phyloP scores from a whole-genome alignment of 495 filamentous ascomycete species.

The Annulohypoxylon stygium region DNA sequence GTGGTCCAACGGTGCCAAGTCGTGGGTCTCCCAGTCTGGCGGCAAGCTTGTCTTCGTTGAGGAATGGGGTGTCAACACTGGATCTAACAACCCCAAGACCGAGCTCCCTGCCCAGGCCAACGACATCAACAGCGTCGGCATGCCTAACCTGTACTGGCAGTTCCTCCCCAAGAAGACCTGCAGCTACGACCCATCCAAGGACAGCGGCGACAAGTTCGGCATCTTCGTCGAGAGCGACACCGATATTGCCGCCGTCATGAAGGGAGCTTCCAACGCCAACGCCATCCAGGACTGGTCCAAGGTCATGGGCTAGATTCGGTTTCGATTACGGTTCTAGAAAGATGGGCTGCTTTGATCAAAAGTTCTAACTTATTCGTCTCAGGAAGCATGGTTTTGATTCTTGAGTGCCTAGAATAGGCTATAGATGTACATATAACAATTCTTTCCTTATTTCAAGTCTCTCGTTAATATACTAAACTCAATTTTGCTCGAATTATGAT shows the following conservation, averaged over 20 bases:
- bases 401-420: background rate
- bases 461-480: constrained; percentile 7
- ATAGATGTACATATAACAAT: constrained; percentile 17
- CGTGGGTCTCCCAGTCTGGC: constrained; percentile 33
- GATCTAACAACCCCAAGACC: constrained; percentile 22
- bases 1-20: constrained; percentile 31
- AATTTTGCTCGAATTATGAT: no score
- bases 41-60: constrained; percentile 50
- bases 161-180: constrained; percentile 40
- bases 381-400: background rate
- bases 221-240: constrained; percentile 40
- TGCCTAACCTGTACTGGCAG: constrained; percentile 50
- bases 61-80: constrained; percentile 49
- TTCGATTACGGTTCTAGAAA: background rate
- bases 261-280: constrained; percentile 33
- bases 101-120: constrained; percentile 47
- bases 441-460: constrained; percentile 20
- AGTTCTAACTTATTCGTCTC: background rate
- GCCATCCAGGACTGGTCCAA: constrained; percentile 42
- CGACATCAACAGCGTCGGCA: constrained; percentile 42
- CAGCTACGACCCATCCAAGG: constrained; percentile 37
- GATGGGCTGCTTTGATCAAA: background rate
- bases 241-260: constrained; percentile 39
- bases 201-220: constrained; percentile 37
- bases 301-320: constrained; percentile 22